Evolutionary conservation across 164 flowering plant species (phyloP), one percentile per base, ranked within the genome.

Genomic region (Taxillus chinensis): DNA sequence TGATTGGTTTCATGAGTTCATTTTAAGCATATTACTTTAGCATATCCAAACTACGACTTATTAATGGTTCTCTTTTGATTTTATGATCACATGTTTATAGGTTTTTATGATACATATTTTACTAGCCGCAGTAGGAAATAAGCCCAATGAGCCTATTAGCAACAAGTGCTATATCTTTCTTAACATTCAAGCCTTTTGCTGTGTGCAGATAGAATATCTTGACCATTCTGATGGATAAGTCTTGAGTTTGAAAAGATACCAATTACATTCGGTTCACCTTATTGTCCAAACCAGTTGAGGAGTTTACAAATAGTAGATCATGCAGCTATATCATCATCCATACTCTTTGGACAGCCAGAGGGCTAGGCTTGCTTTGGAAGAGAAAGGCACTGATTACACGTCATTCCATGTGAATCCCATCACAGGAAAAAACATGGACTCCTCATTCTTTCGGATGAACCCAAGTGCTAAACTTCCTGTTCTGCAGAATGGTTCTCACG

Each of bases 301-400:
- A 65, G 64, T 27, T 64, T 8, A 59, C 70, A 72, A 68, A 67
- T 57, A 14, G 68, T 69, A 61, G 70, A 69, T 62, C 69, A 92
- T 92, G 98, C 98, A 92, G 84, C 77, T 92, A 12, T 89, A 87
- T 74, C 98, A 90, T 71, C 98, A 90, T 64, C 96, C 96, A 1
- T 86, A 67, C 65, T 87, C 96, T 5, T 53, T 92, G 68, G 89
- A 90, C 76, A 90, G 96, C 80, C 98, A 90, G 73, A 92, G 84
- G 69, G 98, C 87, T 66, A 84, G 98, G 74, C 86, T 92, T 60
- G 90, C 90, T 55, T 77, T 92, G 77, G 98, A 92, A 73, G 98
- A 92, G 80, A 83, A 70, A 58, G 80, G 78, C 64, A 77, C 87
- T 55, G 98, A 92, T 64, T 92, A 90, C 78, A 92, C 96, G 7